phyloP scores from a whole-genome alignment of 495 filamentous ascomycete genomes.

The Penicillium argentinense region DNA sequence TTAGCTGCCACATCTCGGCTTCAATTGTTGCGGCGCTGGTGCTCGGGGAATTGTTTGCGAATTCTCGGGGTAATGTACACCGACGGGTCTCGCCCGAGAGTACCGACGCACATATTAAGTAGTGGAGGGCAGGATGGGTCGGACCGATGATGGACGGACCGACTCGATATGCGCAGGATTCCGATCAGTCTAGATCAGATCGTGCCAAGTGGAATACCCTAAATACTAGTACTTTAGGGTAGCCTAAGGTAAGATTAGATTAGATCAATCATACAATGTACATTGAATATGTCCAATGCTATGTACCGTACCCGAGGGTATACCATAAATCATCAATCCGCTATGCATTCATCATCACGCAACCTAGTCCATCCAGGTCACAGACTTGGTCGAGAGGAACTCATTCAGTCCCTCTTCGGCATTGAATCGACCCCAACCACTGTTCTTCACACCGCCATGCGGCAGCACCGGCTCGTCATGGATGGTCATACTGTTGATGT shows the following conservation, averaged over 20 bases:
- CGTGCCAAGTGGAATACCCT: too few species aligned
- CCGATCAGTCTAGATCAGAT: too few species aligned
- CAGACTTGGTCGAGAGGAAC: slow-evolving; percentile 78
- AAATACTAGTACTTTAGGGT: too few species aligned
- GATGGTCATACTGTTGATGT: slow-evolving; percentile 86
- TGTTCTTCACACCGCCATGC: slow-evolving; percentile 83
- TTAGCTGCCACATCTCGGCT: not conserved
- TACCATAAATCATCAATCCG: too few species aligned
- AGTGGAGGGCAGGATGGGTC: not conserved
- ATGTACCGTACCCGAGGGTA: too few species aligned
- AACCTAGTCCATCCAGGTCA: slow-evolving; percentile 65
- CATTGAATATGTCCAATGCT: too few species aligned
- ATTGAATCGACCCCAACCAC: slow-evolving; percentile 73
- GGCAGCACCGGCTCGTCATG: slow-evolving; percentile 79
- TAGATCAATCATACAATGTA: too few species aligned
- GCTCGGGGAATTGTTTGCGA: not conserved
- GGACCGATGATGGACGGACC: too few species aligned
- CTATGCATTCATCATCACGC: not conserved
- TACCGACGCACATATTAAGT: not conserved
- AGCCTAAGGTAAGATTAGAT: too few species aligned
- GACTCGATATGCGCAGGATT: too few species aligned
- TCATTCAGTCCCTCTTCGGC: slow-evolving; percentile 60
- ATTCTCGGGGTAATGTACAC: slow-evolving; percentile 18
- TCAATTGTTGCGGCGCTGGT: not conserved
- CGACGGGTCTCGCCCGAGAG: slow-evolving; percentile 11